Evolutionary conservation across 495 filamentous ascomycete species (phyloP).

Genomic region (Aspergillus avenaceus): DNA sequence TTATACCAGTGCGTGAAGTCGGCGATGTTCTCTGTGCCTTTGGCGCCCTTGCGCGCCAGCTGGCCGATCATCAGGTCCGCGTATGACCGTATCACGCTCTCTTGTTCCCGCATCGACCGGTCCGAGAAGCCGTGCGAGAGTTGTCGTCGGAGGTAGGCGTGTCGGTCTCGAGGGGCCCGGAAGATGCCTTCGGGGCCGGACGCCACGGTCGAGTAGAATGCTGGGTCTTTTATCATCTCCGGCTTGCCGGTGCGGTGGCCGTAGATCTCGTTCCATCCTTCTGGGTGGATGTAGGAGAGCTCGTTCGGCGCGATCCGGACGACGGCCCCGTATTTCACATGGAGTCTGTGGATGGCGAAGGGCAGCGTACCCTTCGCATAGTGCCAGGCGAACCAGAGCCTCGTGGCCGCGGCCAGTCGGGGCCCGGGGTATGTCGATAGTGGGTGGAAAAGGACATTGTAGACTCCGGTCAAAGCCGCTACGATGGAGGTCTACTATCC

Average conservation of each 20-base stretch:
- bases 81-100: constrained; percentile 38
- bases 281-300: constrained; percentile 41
- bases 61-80: constrained; percentile 37
- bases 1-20: constrained; percentile 33
- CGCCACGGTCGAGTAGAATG: constrained; percentile 1
- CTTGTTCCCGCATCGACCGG: constrained; percentile 41
- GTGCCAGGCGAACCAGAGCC: constrained; percentile 11
- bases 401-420: constrained; percentile 9
- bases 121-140: constrained; percentile 48
- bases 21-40: constrained; percentile 3
- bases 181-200: constrained; percentile 12
- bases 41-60: constrained; percentile 7
- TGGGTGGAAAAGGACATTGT: constrained; percentile 49
- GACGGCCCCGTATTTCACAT: constrained; percentile 32
- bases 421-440: constrained; percentile 47
- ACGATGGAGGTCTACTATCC: background rate
- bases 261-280: constrained; percentile 63
- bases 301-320: constrained; percentile 33
- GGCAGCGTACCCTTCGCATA: constrained; percentile 10
- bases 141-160: constrained; percentile 26
- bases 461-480: constrained; percentile 8
- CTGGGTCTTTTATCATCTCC: constrained; percentile 20
- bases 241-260: constrained; percentile 29
- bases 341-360: constrained; percentile 15
- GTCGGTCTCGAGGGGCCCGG: constrained; percentile 21